Conservation (phyloP, 371 early-diverging fungal species). For the Blastocladiella emersonii region DNA sequence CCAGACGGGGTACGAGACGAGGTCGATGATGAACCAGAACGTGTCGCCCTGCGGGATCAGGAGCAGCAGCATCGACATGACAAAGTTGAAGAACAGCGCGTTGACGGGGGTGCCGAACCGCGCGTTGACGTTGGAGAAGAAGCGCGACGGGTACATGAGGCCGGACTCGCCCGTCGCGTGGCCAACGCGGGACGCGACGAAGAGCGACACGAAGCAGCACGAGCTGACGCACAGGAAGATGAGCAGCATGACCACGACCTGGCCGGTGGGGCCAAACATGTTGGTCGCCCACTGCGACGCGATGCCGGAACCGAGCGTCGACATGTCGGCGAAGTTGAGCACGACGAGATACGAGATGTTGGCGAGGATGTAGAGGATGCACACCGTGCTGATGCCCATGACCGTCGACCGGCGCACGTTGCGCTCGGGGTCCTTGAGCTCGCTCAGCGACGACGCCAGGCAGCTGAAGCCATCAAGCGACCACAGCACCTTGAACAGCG, state of each 20-base stretch:
- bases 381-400: slow-evolving; percentile 16
- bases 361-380: slow-evolving; percentile 17
- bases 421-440: slow-evolving; percentile 17
- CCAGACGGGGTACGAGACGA: slow-evolving; percentile 17
- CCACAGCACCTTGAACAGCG: slow-evolving; percentile 5
- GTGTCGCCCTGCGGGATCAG: slow-evolving; percentile 19
- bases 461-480: background rate
- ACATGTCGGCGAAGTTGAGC: slow-evolving; percentile 11
- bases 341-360: slow-evolving; percentile 21
- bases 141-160: slow-evolving; percentile 12
- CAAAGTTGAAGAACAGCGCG: slow-evolving; percentile 13
- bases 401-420: slow-evolving; percentile 20
- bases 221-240: slow-evolving; percentile 18
- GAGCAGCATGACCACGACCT: slow-evolving; percentile 15
- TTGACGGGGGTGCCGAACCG: slow-evolving; percentile 17
- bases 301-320: slow-evolving; percentile 10
- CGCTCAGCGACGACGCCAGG: slow-evolving; percentile 16
- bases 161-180: slow-evolving; percentile 20
- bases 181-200: slow-evolving; percentile 18
- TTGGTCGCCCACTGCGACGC: slow-evolving; percentile 16
- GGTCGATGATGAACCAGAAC: slow-evolving; percentile 17
- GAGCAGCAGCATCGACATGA: slow-evolving; percentile 11
- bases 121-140: slow-evolving; percentile 10
- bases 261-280: slow-evolving; percentile 15
- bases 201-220: slow-evolving; percentile 16